Evolutionary conservation across 345 rosid species (phyloP).

Genomic region (Rhodamnia argentea): DNA sequence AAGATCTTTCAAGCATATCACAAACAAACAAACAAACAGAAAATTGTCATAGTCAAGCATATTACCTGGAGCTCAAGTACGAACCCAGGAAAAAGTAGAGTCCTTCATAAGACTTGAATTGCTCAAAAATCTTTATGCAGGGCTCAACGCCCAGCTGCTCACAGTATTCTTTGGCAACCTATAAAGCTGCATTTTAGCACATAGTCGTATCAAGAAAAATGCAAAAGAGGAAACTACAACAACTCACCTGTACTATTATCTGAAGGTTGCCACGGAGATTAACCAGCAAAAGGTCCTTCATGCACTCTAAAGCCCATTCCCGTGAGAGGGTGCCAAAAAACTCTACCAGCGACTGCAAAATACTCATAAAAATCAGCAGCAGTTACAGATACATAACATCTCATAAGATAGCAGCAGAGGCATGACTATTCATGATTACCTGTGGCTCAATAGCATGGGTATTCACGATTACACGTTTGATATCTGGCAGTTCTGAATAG

Average conservation of each 20-base stretch:
- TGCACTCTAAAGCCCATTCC: slow-evolving; percentile 99
- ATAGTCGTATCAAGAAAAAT: background rate
- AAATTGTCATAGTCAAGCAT: background rate
- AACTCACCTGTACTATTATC: slow-evolving; percentile 77
- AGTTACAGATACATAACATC: background rate
- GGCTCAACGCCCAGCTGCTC: slow-evolving; percentile 95
- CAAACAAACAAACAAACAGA: background rate
- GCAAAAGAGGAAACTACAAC: slow-evolving; percentile 2
- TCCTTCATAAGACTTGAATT: slow-evolving; percentile 96
- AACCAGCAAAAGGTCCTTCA: slow-evolving; percentile 94
- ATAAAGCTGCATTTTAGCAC: slow-evolving; percentile 21
- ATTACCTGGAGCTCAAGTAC: slow-evolving; percentile 89
- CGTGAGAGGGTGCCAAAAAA: slow-evolving; percentile 95
- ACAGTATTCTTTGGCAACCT: slow-evolving; percentile 97
- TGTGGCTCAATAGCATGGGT: slow-evolving; percentile 99
- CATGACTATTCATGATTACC: slow-evolving; percentile 29
- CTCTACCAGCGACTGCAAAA: slow-evolving; percentile 84
- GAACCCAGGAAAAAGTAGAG: slow-evolving; percentile 96
- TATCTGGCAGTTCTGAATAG: slow-evolving; percentile 88
- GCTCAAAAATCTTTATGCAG: slow-evolving; percentile 94
- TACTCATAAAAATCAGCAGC: background rate
- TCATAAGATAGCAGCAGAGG: background rate
- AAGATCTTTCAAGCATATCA: background rate
- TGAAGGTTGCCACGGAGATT: slow-evolving; percentile 94
- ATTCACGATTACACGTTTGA: slow-evolving; percentile 97